Percentiles rank a stretch among this genome's conserved stretches.
These are phyloP conservation scores for Brachypodium distachyon DNA, from an alignment of 202 grass and related monocot genomes.

Conservation along the genomic window DNA sequence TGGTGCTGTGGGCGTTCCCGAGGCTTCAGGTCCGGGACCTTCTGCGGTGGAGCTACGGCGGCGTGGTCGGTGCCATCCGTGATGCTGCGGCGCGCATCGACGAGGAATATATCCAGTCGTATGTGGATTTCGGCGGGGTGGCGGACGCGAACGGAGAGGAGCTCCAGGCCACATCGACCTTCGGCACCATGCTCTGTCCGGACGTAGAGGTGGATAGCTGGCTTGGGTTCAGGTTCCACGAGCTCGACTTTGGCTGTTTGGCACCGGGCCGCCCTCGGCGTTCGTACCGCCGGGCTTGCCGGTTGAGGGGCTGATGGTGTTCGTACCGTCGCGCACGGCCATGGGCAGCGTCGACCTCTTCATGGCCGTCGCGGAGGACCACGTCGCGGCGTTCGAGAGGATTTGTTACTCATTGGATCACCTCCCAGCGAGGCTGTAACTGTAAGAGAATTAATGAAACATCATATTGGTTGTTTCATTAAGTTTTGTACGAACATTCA, in stretches of 20 bases:
- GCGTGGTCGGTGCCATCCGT: constrained; percentile 1
- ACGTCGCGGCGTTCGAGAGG: constrained; percentile 2
- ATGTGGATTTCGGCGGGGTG: constrained; percentile 20
- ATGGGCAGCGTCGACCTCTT: constrained; percentile 16
- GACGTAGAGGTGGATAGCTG: constrained; percentile 31
- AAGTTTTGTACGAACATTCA: too few species aligned
- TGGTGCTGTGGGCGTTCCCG: constrained; percentile 42
- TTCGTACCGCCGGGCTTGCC: constrained; percentile 10
- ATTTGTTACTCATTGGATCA: constrained; percentile 20
- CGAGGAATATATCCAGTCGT: constrained; percentile 21
- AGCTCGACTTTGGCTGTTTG: constrained; percentile 20
- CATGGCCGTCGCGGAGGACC: not conserved
- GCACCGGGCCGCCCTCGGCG: not conserved
- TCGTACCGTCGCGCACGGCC: not conserved
- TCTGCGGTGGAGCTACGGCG: not conserved
- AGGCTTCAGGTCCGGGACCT: constrained; percentile 8
- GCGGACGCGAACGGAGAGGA: constrained; percentile 4
- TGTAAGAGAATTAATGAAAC: too few species aligned
- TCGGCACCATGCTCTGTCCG: constrained; percentile 6
- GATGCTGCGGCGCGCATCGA: constrained; percentile 5
- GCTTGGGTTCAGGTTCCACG: constrained; percentile 16
- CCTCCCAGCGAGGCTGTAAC: too few species aligned
- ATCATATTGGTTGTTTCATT: too few species aligned
- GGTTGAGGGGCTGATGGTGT: constrained; percentile 23
- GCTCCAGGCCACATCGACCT: constrained; percentile 16